These are phyloP conservation scores for Entophlyctis luteolus DNA, from an alignment of 192 early-diverging fungal species.

Conservation along the genomic window DNA sequence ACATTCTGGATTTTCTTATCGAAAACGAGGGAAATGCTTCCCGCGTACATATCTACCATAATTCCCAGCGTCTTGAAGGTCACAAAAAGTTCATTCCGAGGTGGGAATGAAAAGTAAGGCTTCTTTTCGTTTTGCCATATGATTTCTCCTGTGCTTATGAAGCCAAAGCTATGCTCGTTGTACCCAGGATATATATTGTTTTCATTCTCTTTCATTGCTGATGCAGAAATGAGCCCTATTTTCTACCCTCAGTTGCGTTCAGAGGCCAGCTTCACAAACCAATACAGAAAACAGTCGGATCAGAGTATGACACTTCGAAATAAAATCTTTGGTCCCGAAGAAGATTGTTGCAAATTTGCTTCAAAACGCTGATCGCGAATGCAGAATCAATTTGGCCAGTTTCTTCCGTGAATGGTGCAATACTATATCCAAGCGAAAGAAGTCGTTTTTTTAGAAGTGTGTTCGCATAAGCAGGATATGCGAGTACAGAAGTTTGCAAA, in stretches of 20 bases:
- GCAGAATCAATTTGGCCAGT: slow-evolving; percentile 26
- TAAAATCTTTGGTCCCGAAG: slow-evolving; percentile 42
- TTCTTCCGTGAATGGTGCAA: slow-evolving; percentile 34
- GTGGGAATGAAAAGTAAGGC: slow-evolving; percentile 23
- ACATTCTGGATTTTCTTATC: slow-evolving; percentile 28
- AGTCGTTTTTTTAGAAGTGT: slow-evolving; percentile 42
- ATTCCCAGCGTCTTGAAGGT: slow-evolving; percentile 44
- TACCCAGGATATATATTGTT: slow-evolving; percentile 38
- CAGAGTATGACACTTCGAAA: slow-evolving; percentile 46
- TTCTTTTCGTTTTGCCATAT: slow-evolving; percentile 26
- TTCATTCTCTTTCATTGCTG: slow-evolving; percentile 1
- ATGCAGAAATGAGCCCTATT: slow-evolving; percentile 21
- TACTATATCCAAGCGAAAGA: slow-evolving; percentile 36
- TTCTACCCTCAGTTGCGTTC: no score
- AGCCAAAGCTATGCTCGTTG: slow-evolving; percentile 42
- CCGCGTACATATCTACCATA: slow-evolving; percentile 40
- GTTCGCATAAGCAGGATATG: slow-evolving; percentile 38
- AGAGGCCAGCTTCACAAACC: slow-evolving; percentile 26
- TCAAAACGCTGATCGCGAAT: slow-evolving; percentile 30
- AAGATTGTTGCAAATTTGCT: slow-evolving; percentile 38
- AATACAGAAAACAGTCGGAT: slow-evolving; percentile 39
- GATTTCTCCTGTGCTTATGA: slow-evolving; percentile 32
- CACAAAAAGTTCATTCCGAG: slow-evolving; percentile 26
- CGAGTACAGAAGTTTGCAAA: slow-evolving; percentile 41
- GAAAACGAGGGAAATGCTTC: slow-evolving; percentile 38